Evolutionary conservation across 495 filamentous ascomycete genomes (phyloP), one percentile per base, ranked within the genome.

Genomic region (Parmelia sp.): DNA sequence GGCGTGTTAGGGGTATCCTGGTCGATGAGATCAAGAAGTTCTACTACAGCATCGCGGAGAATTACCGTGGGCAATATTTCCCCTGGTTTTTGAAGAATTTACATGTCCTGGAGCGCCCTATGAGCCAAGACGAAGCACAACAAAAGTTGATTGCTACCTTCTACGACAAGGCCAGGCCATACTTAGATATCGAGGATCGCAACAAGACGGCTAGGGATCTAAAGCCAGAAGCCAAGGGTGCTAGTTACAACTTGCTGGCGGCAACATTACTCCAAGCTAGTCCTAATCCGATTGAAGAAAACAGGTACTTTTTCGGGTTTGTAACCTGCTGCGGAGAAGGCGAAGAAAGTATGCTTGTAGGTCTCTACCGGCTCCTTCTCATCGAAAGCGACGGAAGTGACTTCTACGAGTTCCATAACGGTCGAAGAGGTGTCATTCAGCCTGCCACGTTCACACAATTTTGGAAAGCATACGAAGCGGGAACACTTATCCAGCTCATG

Each of bases 391-490:
- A 70, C 35, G 70, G 62, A 67, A 65, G 63, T 58, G 61, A 57
- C 63, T 61, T 67, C 61, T 64, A 69, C 60, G 51, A 66, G 63
- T 71, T 70, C 68, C 70, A 66, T 57, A 66, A 65, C 44, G 4
- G 60, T 68, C 57, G 58, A 64, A 70, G 68, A 65, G 36, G 51
- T 56, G 57, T 17, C 57, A 59, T 60, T 63, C 63, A 68, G 60
- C 64, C 70, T 47, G 63, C 56, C 58, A 71, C 71, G 35, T 74
- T 74, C 63, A 69, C 64, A 57, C 60, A 73, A 53, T 73, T 73
- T 63, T 73, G 71, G 71, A 61, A 72, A 57, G 69, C 71, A 66
- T 73, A 70, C 66, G 67, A 74, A 68, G 64, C 67, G 60, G 72
- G 72, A 59, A 68, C 56, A 47, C 70, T 74, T 58, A 67, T 74